Base-by-base conservation (phyloP, 2,329 filamentous ascomycete species). In the Penicillium fuscoglaucum region DNA sequence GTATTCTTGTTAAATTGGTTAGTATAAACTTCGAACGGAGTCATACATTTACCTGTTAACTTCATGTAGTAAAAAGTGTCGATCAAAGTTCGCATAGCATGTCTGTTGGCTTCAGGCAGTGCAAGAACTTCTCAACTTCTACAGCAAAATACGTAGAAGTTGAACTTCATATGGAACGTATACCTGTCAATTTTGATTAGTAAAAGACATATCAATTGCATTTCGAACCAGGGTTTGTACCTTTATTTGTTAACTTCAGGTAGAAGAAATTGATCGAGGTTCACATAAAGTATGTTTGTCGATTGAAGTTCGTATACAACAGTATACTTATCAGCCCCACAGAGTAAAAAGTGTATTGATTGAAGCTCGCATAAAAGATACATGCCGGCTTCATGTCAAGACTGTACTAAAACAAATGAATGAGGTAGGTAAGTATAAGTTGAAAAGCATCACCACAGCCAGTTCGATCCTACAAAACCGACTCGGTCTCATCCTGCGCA, bases 291-390 rank as follows among this genome's bases (percentile, higher is more conserved):
- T 33, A 33, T 10, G 35, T n/a, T 17, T 37, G 35, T 37, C 17
- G 19, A 24, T 43, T 24, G 19, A 24, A 43, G 21, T 26, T 17
- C 7, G 21, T 26, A 26, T 43, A 43, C 40, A 29, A 40, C 9
- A 29, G 26, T 13, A 46, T 8, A 19, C 6, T 24, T n/a, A 15
- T 48, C 3, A 9, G 31, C 6, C 17, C 12, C 31, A 33, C 13
- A 37, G 13, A 24, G 46, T n/a, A 37, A 48, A 26, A 48, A 26
- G 5, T 26, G 46, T 4, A 48, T 37, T 48, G 46, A n/a, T 37
- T 48, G 46, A 48, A 48, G 31, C 19, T 35, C 31, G 21, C 31
- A 48, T 48, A 48, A 48, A 48, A 26, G 9, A 48, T 48, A 48
- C 46, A 37, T 48, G 46, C 9, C 9, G 15, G 21, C 41, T 46